Percentiles rank a stretch among this genome's conserved stretches.
Conservation (phyloP, 176 grass and related monocot species). For the Metroxylon sagu region DNA sequence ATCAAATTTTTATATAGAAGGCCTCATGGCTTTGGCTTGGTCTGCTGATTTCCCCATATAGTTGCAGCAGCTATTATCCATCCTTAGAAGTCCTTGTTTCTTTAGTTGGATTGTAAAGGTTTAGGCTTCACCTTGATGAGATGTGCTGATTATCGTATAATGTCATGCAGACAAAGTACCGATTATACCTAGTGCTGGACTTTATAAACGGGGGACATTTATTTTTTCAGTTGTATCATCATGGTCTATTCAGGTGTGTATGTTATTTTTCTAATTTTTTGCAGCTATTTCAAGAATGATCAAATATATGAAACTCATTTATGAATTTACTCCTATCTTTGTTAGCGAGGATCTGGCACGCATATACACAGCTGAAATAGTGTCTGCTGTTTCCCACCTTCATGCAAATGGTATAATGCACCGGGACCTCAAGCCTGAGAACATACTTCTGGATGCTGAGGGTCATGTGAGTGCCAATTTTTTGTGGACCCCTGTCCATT, state of each 20-base stretch:
- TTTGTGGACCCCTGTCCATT: constrained; percentile 3
- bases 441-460: constrained; percentile 83
- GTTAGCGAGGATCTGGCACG: constrained; percentile 85
- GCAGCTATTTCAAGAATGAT: not conserved
- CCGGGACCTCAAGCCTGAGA: constrained; percentile 98
- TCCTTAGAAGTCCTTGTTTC: too few relatives aligned
- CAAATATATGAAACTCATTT: too few relatives aligned
- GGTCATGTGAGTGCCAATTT: constrained; percentile 65
- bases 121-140: too few relatives aligned
- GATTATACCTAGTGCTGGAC: constrained; percentile 88
- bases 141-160: not conserved
- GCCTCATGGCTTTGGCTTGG: too few relatives aligned
- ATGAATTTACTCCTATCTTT: constrained; percentile 2
- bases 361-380: constrained; percentile 83
- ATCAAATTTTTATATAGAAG: too few relatives aligned
- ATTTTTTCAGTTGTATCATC: constrained; percentile 97
- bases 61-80: too few relatives aligned
- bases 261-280: not conserved
- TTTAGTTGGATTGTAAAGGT: too few relatives aligned
- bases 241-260: constrained; percentile 96
- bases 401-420: constrained; percentile 96
- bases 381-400: constrained; percentile 82
- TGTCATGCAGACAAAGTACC: constrained; percentile 79
- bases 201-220: constrained; percentile 96
- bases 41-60: too few relatives aligned